A percentile compares a stretch with the other conserved stretches of the same genome.
These are phyloP conservation scores for Hyaloscypha finlandica DNA, from an alignment of 495 filamentous ascomycete species.

Conservation along the genomic window DNA sequence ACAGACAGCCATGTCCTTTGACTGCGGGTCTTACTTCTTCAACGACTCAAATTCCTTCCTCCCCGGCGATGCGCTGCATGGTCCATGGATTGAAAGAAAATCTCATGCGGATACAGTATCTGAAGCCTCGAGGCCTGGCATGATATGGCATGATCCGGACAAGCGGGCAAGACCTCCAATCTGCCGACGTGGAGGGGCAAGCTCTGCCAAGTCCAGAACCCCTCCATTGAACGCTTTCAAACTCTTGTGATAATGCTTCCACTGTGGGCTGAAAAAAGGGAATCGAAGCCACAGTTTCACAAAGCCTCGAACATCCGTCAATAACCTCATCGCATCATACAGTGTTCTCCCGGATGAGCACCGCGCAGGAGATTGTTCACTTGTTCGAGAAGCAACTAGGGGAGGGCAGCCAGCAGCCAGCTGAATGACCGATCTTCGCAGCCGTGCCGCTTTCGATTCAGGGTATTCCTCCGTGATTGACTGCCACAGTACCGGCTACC, in stretches of 20 bases:
- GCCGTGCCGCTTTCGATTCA: constrained; percentile 5
- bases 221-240: background rate
- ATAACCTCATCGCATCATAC: background rate
- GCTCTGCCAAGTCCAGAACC: background rate
- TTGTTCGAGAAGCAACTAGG: constrained; percentile 9
- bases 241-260: background rate
- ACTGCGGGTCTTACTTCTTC: background rate
- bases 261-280: no score
- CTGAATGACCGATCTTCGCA: constrained; percentile 11
- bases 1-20: background rate
- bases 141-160: background rate
- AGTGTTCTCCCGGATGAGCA: background rate
- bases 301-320: background rate
- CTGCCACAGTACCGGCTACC: constrained; percentile 20
- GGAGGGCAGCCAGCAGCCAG: background rate
- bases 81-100: background rate
- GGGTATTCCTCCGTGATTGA: constrained; percentile 20
- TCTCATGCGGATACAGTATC: background rate
- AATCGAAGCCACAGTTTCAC: no score
- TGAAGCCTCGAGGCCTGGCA: background rate
- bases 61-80: background rate
- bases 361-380: constrained; percentile 21
- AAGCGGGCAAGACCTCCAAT: background rate
- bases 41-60: background rate
- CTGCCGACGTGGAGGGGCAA: background rate